Base-by-base conservation (phyloP, 1,284 basidiomycete species). In the Phellopilus nigrolimitatus region DNA sequence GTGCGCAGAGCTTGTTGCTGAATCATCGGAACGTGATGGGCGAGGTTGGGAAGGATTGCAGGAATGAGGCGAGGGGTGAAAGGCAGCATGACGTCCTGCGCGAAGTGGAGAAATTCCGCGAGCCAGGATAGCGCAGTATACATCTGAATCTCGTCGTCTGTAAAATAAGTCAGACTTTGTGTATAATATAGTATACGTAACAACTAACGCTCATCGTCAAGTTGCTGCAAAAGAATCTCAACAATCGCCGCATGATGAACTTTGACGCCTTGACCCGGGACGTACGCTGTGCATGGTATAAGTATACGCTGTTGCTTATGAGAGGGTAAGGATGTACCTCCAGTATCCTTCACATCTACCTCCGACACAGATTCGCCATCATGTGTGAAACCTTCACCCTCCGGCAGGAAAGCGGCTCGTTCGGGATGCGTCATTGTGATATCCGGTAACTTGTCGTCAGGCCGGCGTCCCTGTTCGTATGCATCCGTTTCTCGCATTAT, bases 31-130 rank as follows among this genome's bases (percentile, higher is more conserved):
- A 87, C 87, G 60, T 94, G 90, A 59, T 95, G 94, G 0, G 97
- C 93, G 30, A 99, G 82, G 63, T 94, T 97, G 1, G 94, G 93
- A 12, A 99, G 78, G 54, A 99, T 89, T 12, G 91, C 91, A 4
- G 89, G 87, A 41, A 99, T 88, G 36, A 99, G 82, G 30, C 90
- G 82, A 1, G 97, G 94, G 0, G 94, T 95, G 63, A 97, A 97
- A 2, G 92, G 90, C 21, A 99, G 82, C 71, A 98, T 90, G 46
- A 97, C 91, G 61, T 92, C 88, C 56, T 90, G 84, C 4, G 88
- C 88, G 59, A 97, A 93, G 38, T 76, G 78, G 15, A 99, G 71
- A 66, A 99, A 94, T 56, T 95, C 92, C 15, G 91, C 82, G 27
- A 99, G 76, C 97, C 97, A 99, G 57, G 83, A 78, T 30, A 99